Base-by-base conservation (phyloP, 2,329 filamentous ascomycete genomes). In the Calonectria hawksworthii region DNA sequence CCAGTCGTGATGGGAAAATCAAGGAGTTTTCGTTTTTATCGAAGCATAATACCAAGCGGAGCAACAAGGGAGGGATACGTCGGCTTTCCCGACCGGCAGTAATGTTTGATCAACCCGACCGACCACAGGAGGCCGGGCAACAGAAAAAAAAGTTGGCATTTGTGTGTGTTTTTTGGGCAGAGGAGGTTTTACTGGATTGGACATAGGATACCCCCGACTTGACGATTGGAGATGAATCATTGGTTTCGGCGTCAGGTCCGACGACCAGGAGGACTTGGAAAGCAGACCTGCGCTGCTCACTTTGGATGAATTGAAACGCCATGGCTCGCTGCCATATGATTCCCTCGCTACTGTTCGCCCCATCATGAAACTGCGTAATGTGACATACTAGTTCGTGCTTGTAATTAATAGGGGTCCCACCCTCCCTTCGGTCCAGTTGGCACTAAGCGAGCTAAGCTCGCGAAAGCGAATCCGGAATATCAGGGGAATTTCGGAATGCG, bases 81-180 rank as follows among this genome's bases (percentile, higher is more conserved):
- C 36, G 23, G 38, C 23, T 30, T 44, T 41, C 68, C 50, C 34
- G 23, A 56, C 30, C 47, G 51, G 34, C 61, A 23, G 34, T 70
- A 70, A 70, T 70, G 47, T 65, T 70, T 63, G 56, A 70, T 54
- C 47, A 66, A 32, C 50, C 59, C 23, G 50, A 38, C 28, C 28
- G n/a, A 65, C 28, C 36, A 56, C 26, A 36, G 52, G 47, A 38
- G 44, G 18, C 16, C 14, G 64, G 56, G 47, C 34, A 23, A 26
- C 13, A 38, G 26, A 21, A 26, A 56, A 6, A 32, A 50, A 54
- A 26, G 9, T 54, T 18, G 59, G 64, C 47, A 30, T 47, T 44
- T 38, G 36, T 21, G 11, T 47, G 13, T n/a, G 5, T 23, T 26
- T 32, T 56, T 54, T 65, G 38, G 44, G 51, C 50, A 26, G 51